Percentiles rank a stretch among this genome's conserved stretches.
Conservation (phyloP, 768 basidiomycete species). For the Dendrothele bispora region DNA sequence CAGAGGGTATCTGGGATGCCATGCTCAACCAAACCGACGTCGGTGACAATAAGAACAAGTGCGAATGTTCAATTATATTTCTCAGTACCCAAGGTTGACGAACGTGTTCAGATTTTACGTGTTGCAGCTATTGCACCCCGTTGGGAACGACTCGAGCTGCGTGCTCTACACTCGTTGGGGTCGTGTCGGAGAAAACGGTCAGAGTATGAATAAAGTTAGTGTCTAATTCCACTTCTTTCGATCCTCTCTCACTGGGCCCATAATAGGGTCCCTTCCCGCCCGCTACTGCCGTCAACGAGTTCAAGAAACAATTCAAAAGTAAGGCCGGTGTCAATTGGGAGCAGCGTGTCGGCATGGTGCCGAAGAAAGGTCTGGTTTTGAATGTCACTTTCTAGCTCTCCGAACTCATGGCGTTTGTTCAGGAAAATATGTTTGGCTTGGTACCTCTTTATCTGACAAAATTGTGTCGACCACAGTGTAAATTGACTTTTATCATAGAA, state of each 20-base stretch:
- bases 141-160: constrained; percentile 34
- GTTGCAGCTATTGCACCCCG: constrained; percentile 53
- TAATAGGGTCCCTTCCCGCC: constrained; percentile 48
- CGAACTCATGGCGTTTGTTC: no score
- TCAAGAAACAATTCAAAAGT: constrained; percentile 60
- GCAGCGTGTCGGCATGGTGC: constrained; percentile 46
- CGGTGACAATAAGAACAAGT: constrained; percentile 61
- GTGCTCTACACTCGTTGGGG: constrained; percentile 57
- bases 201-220: constrained; percentile 46
- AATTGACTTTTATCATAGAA: constrained; percentile 37
- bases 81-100: neutral
- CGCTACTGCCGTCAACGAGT: constrained; percentile 42
- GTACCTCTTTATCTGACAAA: constrained; percentile 25
- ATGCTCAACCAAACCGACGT: constrained; percentile 65
- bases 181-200: constrained; percentile 59
- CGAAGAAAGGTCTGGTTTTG: constrained; percentile 42
- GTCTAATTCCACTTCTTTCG: neutral
- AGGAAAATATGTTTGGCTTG: constrained; percentile 67
- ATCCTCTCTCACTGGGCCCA: neutral
- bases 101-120: constrained; percentile 50
- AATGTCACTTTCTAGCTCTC: neutral
- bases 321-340: constrained; percentile 56
- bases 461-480: neutral
- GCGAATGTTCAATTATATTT: constrained; percentile 4
- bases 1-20: constrained; percentile 51